A percentile compares a stretch with the other conserved stretches of the same genome.
phyloP scores from a whole-genome alignment of 352 stramenopile species.

The Globisporangium paroecandrum region DNA sequence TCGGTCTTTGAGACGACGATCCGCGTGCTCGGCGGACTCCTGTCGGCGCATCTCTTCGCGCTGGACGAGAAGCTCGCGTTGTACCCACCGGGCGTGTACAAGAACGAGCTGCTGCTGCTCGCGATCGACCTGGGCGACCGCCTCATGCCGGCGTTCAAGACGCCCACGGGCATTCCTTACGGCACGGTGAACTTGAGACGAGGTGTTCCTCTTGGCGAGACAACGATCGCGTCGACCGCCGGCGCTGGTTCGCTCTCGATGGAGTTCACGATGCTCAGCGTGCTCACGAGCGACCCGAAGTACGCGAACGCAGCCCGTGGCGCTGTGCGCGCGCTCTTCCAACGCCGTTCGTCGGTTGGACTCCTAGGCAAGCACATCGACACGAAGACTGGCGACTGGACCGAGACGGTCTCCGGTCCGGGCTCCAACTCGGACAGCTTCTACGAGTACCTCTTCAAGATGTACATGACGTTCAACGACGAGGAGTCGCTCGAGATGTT shows the following conservation, averaged over 20 bases:
- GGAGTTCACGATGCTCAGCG: constrained; percentile 96
- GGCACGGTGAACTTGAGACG: constrained; percentile 94
- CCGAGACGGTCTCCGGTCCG: constrained; percentile 70
- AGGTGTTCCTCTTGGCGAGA: constrained; percentile 91
- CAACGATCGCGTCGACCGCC: constrained; percentile 93
- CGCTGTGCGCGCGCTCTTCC: constrained; percentile 76
- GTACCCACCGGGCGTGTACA: constrained; percentile 77
- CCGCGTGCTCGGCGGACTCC: constrained; percentile 85
- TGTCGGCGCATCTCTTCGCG: constrained; percentile 88
- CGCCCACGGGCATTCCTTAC: constrained; percentile 94
- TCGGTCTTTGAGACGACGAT: constrained; percentile 94
- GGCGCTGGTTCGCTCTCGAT: constrained; percentile 95
- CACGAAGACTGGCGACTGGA: constrained; percentile 84
- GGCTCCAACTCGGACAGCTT: constrained; percentile 97
- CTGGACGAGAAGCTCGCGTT: constrained; percentile 49
- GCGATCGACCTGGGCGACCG: constrained; percentile 94
- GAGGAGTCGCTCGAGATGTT: constrained; percentile 92
- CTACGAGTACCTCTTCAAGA: constrained; percentile 98
- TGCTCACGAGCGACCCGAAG: constrained; percentile 59
- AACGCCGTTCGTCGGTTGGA: constrained; percentile 69
- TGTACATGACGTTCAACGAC: constrained; percentile 94
- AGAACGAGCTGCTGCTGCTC: constrained; percentile 90
- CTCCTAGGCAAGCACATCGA: constrained; percentile 97
- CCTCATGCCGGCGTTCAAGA: constrained; percentile 96
- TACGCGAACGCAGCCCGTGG: constrained; percentile 66